These are phyloP conservation scores for Cordyceps cateniannulata DNA, from an alignment of 2,329 filamentous ascomycete genomes.

Conservation along the genomic window DNA sequence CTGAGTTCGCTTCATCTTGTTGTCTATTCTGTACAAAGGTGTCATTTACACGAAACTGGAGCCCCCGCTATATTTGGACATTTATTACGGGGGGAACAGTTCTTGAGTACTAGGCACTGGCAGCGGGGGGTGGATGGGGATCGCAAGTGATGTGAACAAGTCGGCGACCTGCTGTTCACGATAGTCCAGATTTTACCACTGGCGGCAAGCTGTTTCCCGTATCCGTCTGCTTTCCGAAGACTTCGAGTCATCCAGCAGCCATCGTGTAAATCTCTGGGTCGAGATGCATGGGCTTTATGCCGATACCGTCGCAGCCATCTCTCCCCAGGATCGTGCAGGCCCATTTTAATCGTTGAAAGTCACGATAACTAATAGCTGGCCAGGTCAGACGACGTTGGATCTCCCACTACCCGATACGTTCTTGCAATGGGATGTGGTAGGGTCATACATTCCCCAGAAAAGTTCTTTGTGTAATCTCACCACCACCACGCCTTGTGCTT, in stretches of 20 bases:
- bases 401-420: neutral
- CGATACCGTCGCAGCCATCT: conserved; percentile 11
- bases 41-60: neutral
- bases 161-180: neutral
- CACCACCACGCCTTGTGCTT: neutral
- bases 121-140: neutral
- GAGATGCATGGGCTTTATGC: neutral
- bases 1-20: neutral
- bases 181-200: neutral
- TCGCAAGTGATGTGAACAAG: neutral
- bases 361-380: conserved; percentile 9
- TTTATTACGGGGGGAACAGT: neutral
- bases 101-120: neutral
- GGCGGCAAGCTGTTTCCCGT: neutral
- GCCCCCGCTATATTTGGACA: neutral
- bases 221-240: neutral
- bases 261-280: neutral
- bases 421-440: neutral
- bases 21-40: neutral
- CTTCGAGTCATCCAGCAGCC: neutral
- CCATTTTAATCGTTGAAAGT: conserved; percentile 10
- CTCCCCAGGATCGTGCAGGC: conserved; percentile 9
- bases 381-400: conserved; percentile 3
- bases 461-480: neutral
- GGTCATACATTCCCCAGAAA: neutral